Conservation (phyloP, 2,329 filamentous ascomycete genomes). For the Phoma sp. region DNA sequence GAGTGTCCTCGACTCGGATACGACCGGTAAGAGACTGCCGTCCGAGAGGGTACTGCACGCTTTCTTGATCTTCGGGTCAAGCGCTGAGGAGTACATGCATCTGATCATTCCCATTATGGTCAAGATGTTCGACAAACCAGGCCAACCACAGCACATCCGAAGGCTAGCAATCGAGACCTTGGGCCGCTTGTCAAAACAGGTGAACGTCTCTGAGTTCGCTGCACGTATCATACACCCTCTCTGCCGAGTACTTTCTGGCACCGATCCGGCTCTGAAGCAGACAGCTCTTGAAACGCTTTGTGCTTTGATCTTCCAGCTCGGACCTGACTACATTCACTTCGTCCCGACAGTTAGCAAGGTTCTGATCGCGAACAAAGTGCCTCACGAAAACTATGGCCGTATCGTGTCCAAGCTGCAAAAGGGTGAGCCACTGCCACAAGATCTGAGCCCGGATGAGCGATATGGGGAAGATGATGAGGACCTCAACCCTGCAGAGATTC, state of each 20-base stretch:
- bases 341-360: conserved; percentile 90
- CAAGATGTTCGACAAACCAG: conserved; percentile 87
- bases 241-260: conserved; percentile 77
- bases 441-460: conserved; percentile 84
- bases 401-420: conserved; percentile 93
- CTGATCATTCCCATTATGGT: conserved; percentile 96
- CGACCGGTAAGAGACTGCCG: conserved; percentile 74
- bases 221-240: conserved; percentile 96
- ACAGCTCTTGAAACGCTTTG: conserved; percentile 93
- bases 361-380: conserved; percentile 79
- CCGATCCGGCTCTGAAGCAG: conserved; percentile 75
- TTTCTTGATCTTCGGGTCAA: conserved; percentile 94
- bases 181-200: conserved; percentile 90
- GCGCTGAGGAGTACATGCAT: conserved; percentile 98
- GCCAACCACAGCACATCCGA: conserved; percentile 78
- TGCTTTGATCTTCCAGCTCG: conserved; percentile 93
- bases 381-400: conserved; percentile 89
- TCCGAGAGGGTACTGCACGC: conserved; percentile 93
- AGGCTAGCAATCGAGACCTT: conserved; percentile 94
- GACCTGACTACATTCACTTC: conserved; percentile 94
- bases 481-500: conserved; percentile 79
- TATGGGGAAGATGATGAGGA: conserved; percentile 83
- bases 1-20: conserved; percentile 87
- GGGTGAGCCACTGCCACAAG: conserved; percentile 92
- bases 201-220: conserved; percentile 96